Evolutionary conservation across 345 rosid species (phyloP), one percentile per base, ranked within the genome.

Genomic region (Salix arbutifolia): DNA sequence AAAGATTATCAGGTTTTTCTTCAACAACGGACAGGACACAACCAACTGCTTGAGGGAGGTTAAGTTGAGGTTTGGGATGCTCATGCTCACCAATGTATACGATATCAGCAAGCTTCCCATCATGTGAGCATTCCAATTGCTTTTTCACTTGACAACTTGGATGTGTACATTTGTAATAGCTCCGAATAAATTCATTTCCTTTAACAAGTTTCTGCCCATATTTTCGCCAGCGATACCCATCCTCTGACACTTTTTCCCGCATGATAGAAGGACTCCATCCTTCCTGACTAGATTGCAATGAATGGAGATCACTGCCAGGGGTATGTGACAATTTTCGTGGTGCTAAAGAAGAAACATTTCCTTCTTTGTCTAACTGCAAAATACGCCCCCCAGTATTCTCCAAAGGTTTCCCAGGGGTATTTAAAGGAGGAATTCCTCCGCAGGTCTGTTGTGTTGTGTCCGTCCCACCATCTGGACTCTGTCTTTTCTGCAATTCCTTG

Each of bases 121-220:
- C 88, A 2, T 85, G 85, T 4, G 97, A 88, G 72, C 85, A 86
- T 67, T 96, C 98, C 83, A 96, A 77, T 66, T 91, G 99, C 89
- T 91, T 96, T 79, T 96, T 96, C 44, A 89, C 98, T 83, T 65
- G 91, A 78, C 99, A 96, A 75, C 83, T 88, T 53, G 91, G 87
- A 86, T 91, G 87, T 0, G 99, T 91, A 71, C 99, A 96, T 81
- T 83, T 80, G 86, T 94, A 95, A 82, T 93, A 95, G 85, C 99
- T 95, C 71, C 99, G 85, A 3, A 95, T 78, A 79, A 90, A 93
- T 85, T 91, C 99, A 85, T 93, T 95, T 33, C 94, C 98, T 77
- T 87, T 89, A 65, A 95, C 99, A 84, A 90, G 80, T 76, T 95
- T 95, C 90, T 95, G 98, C 19, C 99, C 99, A 21, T 95, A 95